These are phyloP conservation scores for Pleurotus eryngii DNA, from an alignment of 768 basidiomycete genomes.

Conservation along the genomic window DNA sequence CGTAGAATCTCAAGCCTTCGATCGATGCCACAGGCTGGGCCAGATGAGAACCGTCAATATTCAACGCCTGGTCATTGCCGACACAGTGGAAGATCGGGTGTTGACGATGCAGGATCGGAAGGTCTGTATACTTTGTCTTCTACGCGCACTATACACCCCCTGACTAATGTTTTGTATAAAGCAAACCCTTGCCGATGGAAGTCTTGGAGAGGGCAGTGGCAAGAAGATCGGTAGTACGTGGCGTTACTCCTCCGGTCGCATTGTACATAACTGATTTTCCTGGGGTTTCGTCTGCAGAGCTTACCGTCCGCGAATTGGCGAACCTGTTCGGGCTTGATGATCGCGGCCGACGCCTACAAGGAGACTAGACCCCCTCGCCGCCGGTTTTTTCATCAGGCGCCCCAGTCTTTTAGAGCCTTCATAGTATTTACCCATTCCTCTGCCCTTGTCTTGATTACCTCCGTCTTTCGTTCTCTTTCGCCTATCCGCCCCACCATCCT, in stretches of 20 bases:
- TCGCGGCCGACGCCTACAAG: not conserved
- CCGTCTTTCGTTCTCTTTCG: too few species aligned
- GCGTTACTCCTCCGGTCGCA: not conserved
- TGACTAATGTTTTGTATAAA: constrained; percentile 8
- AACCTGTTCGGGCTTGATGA: not conserved
- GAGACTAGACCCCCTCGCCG: too few species aligned
- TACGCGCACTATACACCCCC: not conserved
- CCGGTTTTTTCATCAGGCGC: too few species aligned
- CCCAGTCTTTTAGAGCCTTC: too few species aligned
- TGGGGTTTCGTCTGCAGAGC: not conserved
- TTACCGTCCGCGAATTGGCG: not conserved
- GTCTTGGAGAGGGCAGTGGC: constrained; percentile 58
- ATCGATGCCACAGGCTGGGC: constrained; percentile 57
- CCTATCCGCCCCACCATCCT: too few species aligned
- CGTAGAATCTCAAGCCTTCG: constrained; percentile 59
- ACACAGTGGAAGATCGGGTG: constrained; percentile 72
- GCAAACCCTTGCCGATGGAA: constrained; percentile 58
- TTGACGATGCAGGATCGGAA: constrained; percentile 61
- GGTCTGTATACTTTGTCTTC: constrained; percentile 24
- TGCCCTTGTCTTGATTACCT: too few species aligned
- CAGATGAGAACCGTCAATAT: constrained; percentile 50
- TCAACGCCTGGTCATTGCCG: constrained; percentile 52
- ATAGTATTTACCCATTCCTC: too few species aligned
- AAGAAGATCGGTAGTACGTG: constrained; percentile 54
- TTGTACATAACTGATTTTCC: too few species aligned